Conservation (phyloP, 805 yeast species). For the Saturnispora kantuleensis region DNA sequence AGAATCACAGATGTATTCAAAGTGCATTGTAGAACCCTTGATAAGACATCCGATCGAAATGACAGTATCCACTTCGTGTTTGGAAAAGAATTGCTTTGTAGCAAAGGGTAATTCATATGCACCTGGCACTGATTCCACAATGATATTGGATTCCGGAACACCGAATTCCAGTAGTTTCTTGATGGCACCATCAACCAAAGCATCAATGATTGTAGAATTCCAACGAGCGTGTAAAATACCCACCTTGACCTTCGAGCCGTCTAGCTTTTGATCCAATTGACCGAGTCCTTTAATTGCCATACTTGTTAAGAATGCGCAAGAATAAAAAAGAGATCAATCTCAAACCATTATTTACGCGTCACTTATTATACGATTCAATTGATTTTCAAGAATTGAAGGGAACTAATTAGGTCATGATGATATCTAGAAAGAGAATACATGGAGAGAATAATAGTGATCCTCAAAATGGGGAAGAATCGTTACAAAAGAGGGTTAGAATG, state of each 20-base stretch:
- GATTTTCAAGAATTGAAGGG: neutral
- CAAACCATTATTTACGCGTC: conserved; percentile 1
- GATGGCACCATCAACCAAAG: conserved; percentile 71
- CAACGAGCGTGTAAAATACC: conserved; percentile 96
- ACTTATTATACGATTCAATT: neutral
- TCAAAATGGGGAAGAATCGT: too few species aligned
- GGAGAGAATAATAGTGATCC: too few species aligned
- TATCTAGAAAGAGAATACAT: conserved; percentile 2
- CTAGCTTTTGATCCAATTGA: conserved; percentile 33
- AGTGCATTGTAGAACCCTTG: conserved; percentile 97
- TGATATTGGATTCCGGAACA: conserved; percentile 67
- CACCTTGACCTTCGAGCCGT: conserved; percentile 33
- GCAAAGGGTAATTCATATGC: conserved; percentile 90
- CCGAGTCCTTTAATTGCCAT: conserved; percentile 85
- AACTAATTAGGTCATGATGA: neutral
- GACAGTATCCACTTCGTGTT: conserved; percentile 61
- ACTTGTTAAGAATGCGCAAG: neutral
- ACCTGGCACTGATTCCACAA: conserved; percentile 86
- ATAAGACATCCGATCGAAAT: conserved; percentile 92
- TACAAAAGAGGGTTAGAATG: too few species aligned
- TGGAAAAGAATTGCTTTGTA: conserved; percentile 41
- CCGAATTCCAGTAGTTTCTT: conserved; percentile 50
- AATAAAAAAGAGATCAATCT: neutral
- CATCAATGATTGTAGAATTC: conserved; percentile 71
- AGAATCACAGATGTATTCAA: conserved; percentile 91